Evolutionary conservation across 306 rosid genomes (phyloP).

Genomic region (Alnus glutinosa): DNA sequence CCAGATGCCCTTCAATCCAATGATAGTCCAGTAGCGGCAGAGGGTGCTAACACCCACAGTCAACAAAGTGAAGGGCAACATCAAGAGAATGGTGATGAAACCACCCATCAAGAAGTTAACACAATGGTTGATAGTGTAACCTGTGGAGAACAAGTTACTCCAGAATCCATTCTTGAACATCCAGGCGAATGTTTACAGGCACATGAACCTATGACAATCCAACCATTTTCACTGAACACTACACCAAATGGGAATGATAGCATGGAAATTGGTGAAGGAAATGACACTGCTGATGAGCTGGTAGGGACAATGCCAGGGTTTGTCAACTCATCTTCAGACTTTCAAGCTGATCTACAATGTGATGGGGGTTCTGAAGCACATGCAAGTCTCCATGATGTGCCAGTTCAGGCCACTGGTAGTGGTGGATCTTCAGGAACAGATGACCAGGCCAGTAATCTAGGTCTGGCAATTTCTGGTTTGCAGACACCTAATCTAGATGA

Average conservation of each 20-base stretch:
- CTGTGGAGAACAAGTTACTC: constrained; percentile 55
- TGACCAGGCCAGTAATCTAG: constrained; percentile 46
- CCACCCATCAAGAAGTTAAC: constrained; percentile 41
- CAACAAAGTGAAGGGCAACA: constrained; percentile 63
- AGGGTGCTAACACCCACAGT: constrained; percentile 47
- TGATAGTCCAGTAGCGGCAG: constrained; percentile 49
- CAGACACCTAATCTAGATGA: constrained; percentile 48
- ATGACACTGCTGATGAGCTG: constrained; percentile 51
- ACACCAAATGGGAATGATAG: constrained; percentile 52
- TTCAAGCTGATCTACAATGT: constrained; percentile 41
- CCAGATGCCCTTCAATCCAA: constrained; percentile 61
- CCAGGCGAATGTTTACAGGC: constrained; percentile 49
- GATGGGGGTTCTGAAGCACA: constrained; percentile 48
- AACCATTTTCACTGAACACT: constrained; percentile 56
- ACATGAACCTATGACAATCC: constrained; percentile 68
- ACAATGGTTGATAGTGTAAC: constrained; percentile 44
- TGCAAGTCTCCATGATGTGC: constrained; percentile 42
- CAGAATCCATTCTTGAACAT: constrained; percentile 47
- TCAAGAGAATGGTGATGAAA: constrained; percentile 61
- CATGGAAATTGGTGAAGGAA: constrained; percentile 57
- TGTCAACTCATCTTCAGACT: constrained; percentile 36
- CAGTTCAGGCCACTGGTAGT: constrained; percentile 47
- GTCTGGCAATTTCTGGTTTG: constrained; percentile 43
- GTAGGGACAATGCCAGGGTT: constrained; percentile 43
- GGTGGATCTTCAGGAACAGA: constrained; percentile 55